Base-by-base conservation (phyloP, 116 monocot genomes). In the Thalassia testudinum region DNA sequence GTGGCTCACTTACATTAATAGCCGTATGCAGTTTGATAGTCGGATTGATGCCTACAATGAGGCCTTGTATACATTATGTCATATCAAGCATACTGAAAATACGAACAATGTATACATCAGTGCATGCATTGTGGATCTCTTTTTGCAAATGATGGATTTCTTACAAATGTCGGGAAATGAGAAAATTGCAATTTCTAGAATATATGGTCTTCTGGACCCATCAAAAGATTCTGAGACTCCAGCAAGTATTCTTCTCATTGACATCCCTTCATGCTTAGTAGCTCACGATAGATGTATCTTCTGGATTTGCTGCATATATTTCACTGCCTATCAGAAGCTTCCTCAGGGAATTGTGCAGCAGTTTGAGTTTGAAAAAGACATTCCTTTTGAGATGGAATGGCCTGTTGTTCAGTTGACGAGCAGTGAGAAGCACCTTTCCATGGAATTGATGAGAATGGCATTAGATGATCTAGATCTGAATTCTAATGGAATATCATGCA, bases 1-100 rank as follows among this genome's bases (percentile, higher is more conserved):
- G 42, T 95, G 95, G 95, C 88, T 82, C 25, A 72, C 85, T 71
- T 85, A 77, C 63, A 81, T 95, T 38, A 84, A 88, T 56, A 95
- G 95, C 51, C 64, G 89, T 62, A 57, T 70, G 56, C 66, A 62
- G 17, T 48, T 77, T 66, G 59, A 55, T 27, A 68, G 81, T 47
- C 73, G 79, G 27, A 53, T 76, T 59, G 38, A 71, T 59, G 88
- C 95, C 37, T 95, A 79, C 52, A 47, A 72, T 34, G 25, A 70
- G 44, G 88, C 88, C 27, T 66, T 95, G 58, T 58, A 59, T 43
- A 52, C 54, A 37, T 61, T 95, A 22, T 88, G 70, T 62, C 65
- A 57, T 23, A 57, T 16, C 23, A 48, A 26, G 47, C 38, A 50
- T 1, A 30, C 28, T 34, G 26, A 13, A 43, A 69, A 76, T 15